Evolutionary conservation across 1,284 basidiomycete genomes (phyloP), one percentile per base, ranked within the genome.

Genomic region (Ceratobasidium sp.): DNA sequence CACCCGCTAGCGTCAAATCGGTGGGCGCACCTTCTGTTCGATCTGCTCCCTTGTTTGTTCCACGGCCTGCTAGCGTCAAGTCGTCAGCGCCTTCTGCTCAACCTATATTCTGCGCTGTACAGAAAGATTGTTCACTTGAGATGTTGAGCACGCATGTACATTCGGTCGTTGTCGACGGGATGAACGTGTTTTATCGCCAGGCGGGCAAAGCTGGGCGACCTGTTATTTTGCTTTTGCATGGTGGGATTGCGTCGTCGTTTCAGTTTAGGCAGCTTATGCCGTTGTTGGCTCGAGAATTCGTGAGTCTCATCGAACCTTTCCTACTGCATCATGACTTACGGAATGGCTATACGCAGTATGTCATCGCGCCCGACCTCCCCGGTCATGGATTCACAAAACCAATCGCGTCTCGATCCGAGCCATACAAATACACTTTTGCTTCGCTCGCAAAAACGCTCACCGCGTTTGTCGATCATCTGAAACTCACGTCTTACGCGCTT

Each of bases 261-360:
- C 88, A 89, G 79, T 90, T 85, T 81, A 86, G 88, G 20, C 84
- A 88, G 81, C 85, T 90, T 68, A 88, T 89, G 77, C 85, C 86
- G 0, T 82, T 83, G 28, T 85, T 89, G 6, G 84, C 87, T 0
- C 69, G 81, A 58, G 84, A 86, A 64, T 73, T 73, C 18, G 70
- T 73, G 42, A 60, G 70, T 73, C n/a, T 39, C 39, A 28, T 49
- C 28, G 12, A n/a, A 2, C 7, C 7, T 33, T 28, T 33, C 4
- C 4, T 6, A 28, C n/a, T 18, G 9, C 3, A 7, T 7, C 1
- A 9, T 13, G 28, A 33, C 28, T 60, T 33, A 33, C n/a, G 23
- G 55, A n/a, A n/a, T 60, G 26, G 18, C 26, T 60, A 55, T 55
- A 6, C 15, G 63, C 88, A 88, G 83, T 86, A 85, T 46, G 85